These are phyloP conservation scores for Phytopythium ostracodes DNA, from an alignment of 352 stramenopile genomes.

Conservation along the genomic window DNA sequence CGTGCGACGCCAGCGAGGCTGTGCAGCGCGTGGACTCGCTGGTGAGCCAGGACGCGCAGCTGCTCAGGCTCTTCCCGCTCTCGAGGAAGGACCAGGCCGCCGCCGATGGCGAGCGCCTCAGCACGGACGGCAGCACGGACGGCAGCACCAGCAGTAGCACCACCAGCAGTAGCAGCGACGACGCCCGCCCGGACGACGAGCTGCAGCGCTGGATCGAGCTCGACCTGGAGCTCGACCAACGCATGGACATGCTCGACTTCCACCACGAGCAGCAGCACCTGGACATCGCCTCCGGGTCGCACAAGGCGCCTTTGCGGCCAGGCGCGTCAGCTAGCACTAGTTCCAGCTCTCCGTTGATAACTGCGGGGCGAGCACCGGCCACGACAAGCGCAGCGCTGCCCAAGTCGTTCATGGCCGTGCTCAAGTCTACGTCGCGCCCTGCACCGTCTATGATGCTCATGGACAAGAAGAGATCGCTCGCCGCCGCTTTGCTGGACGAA, in stretches of 20 bases:
- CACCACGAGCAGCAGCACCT: conserved; percentile 26
- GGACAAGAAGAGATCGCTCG: conserved; percentile 40
- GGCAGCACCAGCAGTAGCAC: conserved; percentile 6
- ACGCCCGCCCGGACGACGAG: conserved; percentile 48
- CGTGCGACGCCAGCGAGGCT: conserved; percentile 56
- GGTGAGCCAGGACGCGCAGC: conserved; percentile 49
- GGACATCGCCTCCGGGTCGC: conserved; percentile 7
- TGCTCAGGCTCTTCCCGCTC: conserved; percentile 49
- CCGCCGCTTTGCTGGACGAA: conserved; percentile 44
- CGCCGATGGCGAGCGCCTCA: conserved; percentile 1
- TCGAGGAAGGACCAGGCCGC: conserved; percentile 17
- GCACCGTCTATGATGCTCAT: conserved; percentile 20
- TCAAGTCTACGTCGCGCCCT: conserved; percentile 9
- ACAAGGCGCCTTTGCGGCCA: conserved; percentile 3
- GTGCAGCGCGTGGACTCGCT: conserved; percentile 66
- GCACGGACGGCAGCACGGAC: conserved; percentile 6
- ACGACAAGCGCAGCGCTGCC: conserved; percentile 3
- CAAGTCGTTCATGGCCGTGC: conserved; percentile 12
- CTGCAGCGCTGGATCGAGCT: conserved; percentile 62
- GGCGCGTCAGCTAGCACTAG: not conserved
- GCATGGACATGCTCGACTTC: conserved; percentile 56
- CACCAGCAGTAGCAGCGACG: conserved; percentile 12
- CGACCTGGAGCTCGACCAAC: conserved; percentile 50
- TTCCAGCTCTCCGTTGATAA: not conserved
- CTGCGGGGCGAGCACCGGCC: not conserved